These are phyloP conservation scores for Venturia carpophila DNA, from an alignment of 2,329 filamentous ascomycete genomes.

Conservation along the genomic window DNA sequence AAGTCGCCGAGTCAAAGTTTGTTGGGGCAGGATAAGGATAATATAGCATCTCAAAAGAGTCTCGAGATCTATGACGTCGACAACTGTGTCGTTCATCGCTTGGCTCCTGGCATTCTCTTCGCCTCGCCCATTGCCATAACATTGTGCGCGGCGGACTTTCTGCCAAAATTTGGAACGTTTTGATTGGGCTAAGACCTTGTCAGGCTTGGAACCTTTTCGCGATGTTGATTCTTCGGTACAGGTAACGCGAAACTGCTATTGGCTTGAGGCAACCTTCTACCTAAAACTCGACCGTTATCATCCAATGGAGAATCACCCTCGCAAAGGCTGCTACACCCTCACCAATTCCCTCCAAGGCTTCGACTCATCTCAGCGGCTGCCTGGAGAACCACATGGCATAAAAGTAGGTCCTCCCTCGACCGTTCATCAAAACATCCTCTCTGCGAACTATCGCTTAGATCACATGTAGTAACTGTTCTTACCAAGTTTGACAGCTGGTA, in stretches of 20 bases:
- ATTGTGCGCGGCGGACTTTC: background rate
- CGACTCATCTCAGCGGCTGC: background rate
- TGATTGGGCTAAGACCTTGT: no score
- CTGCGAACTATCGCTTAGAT: conserved; percentile 2
- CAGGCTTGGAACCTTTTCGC: no score
- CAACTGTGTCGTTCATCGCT: background rate
- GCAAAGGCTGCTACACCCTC: background rate
- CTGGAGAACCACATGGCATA: background rate
- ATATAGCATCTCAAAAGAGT: background rate
- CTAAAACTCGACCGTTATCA: background rate
- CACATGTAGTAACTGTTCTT: conserved; percentile 13
- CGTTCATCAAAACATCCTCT: background rate
- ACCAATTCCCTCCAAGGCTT: background rate
- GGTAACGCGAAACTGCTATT: background rate
- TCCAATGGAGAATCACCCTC: background rate
- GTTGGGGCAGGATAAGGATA: background rate
- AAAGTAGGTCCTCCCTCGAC: background rate
- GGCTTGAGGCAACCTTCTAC: background rate
- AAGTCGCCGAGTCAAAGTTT: background rate
- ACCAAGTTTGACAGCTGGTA: background rate
- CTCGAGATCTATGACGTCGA: conserved; percentile 4
- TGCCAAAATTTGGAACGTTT: no score
- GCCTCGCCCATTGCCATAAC: background rate
- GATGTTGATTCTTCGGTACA: no score
- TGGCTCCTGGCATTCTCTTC: background rate